Base-by-base conservation (phyloP, 495 filamentous ascomycete genomes). In the Annulohypoxylon bovei region DNA sequence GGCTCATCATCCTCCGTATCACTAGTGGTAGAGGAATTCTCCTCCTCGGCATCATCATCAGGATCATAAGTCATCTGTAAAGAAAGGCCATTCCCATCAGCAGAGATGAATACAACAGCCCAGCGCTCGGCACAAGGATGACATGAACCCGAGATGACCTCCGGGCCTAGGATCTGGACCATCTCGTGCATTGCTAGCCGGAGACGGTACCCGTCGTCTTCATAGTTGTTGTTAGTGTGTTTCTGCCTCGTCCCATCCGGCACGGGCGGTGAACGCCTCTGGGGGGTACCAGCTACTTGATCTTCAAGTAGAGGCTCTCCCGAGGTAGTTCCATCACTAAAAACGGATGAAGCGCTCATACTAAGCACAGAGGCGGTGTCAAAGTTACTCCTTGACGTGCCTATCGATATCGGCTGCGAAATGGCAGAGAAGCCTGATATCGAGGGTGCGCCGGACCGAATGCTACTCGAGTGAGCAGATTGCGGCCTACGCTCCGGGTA, bases 51-150 rank as follows among this genome's bases (percentile, higher is more conserved):
- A 11, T 88, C 87, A 37, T 91, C 89, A 61, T 90, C 89, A 1
- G 84, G 84, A 72, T 91, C 90, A 65, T 89, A 89, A 0, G 88
- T 89, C 84, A 94, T 90, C 49, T 91, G 87, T 66, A 91, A 88
- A 23, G 87, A 88, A 25, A 95, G 81, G 55, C 83, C 79, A 69
- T 86, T 86, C 12, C 91, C 91, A 80, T 94, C 87, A 14, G 86
- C 78, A 1, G 91, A 89, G 68, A 96, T 86, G 62, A 93, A 94
- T 27, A 96, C 83, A 22, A 95, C 87, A 1, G 89, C 85, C 90
- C 90, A 92, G 44, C 85, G 80, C 76, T 92, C 90, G 11, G 90
- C 90, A 69, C 90, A 92, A 12, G 90, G 90, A 77, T 92, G 90
- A 39, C 88, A 91, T 12, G 83, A 79, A 18, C 90, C 90, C 57